Evolutionary conservation across 139 green algal species (phyloP), one percentile per base, ranked within the genome.

Genomic region (Picochlorum sp.): DNA sequence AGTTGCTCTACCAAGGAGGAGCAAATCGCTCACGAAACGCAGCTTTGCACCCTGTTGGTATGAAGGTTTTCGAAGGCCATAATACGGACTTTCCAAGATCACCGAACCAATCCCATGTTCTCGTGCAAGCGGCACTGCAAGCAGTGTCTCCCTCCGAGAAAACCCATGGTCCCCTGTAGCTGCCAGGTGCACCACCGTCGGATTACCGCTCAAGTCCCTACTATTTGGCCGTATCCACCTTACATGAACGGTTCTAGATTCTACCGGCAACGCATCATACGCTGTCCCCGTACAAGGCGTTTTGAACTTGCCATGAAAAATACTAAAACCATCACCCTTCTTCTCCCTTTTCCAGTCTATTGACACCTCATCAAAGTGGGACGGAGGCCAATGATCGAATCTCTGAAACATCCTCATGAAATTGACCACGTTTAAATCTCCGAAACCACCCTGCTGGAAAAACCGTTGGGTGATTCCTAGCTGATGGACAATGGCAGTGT

Each of bases 151-250:
- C 20, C 87, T 62, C 7, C 87, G 64, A 1, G 61, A 41, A 58
- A 85, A 89, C 4, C 75, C 73, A 54, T 95, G 88, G 61, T 95
- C 88, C 0, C 88, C 88, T 1, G 88, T 95, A 24, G 79, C 88
- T 3, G 88, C 78, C 41, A 95, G 70, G 67, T 94, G 86, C n/a
- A 95, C 32, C n/a, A 86, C 83, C 47, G 69, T 84, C 15, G 72
- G 69, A 7, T 38, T 63, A 8, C 59, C 51, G 37, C 59, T 20
- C 3, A 52, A 57, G 6, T 37, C 65, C 6, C 57, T 30, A 9
- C 34, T 54, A 30, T 67, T 57, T 41, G 81, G 85, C 14, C 26
- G 20, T 38, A 63, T 50, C 50, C 26, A 23, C 4, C 49, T 20
- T 51, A 54, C 51, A 51, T 63, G 49, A 23, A 54, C 63, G 4